Evolutionary conservation across 2,329 filamentous ascomycete genomes (phyloP).

Genomic region (Shiraia sp.): DNA sequence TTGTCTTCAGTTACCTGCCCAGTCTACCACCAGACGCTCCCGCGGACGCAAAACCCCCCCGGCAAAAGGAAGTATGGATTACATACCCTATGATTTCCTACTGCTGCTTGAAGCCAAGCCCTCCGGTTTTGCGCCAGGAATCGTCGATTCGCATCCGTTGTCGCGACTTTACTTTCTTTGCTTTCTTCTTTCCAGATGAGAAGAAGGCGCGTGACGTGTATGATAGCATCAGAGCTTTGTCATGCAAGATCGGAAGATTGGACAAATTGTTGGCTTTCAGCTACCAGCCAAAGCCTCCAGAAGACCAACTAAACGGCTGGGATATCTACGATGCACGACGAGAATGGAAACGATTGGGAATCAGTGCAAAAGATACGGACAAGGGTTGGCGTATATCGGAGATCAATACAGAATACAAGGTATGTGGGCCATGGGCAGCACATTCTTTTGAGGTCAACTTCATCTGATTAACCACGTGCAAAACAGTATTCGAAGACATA

Average conservation of each 20-base stretch:
- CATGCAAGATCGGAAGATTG: constrained; percentile 79
- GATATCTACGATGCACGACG: constrained; percentile 79
- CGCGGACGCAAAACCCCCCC: constrained; percentile 46
- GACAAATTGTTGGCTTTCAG: constrained; percentile 91
- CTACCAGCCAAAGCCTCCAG: constrained; percentile 74
- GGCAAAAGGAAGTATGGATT: constrained; percentile 80
- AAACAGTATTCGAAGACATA: constrained; percentile 84
- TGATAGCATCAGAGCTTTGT: constrained; percentile 79
- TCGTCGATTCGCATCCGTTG: constrained; percentile 86
- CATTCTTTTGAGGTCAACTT: background rate
- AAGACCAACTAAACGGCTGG: constrained; percentile 80
- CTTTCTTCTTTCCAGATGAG: constrained; percentile 82
- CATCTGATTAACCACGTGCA: constrained; percentile 10
- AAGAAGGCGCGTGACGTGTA: constrained; percentile 79
- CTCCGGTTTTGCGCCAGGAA: constrained; percentile 68
- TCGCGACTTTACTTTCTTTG: constrained; percentile 91
- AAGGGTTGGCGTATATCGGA: constrained; percentile 86
- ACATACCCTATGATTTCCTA: constrained; percentile 89
- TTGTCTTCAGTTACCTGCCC: constrained; percentile 65
- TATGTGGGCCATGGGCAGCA: constrained; percentile 31
- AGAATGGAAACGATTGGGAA: constrained; percentile 86
- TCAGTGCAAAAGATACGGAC: constrained; percentile 77
- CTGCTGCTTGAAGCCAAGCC: constrained; percentile 76
- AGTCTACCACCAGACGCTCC: constrained; percentile 40
- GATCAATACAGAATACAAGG: constrained; percentile 84